Percentiles rank a stretch among this genome's conserved stretches.
Evolutionary conservation across 495 filamentous ascomycete species (phyloP).

Genomic region (Penicillium angulare): DNA sequence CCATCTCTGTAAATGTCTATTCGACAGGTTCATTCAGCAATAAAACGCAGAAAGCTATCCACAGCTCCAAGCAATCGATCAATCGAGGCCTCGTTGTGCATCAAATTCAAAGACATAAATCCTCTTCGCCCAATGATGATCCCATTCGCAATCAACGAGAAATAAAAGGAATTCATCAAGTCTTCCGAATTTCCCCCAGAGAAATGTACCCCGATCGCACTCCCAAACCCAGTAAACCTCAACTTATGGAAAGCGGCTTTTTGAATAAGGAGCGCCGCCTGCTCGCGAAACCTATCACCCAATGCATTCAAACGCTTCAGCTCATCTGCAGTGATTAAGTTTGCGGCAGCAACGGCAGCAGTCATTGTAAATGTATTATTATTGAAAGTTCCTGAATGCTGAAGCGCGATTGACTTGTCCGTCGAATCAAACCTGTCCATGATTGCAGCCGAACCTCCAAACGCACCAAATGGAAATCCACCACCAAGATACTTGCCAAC

Average conservation of each 20-base stretch:
- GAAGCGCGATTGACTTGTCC: conserved; percentile 36
- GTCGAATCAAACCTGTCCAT: conserved; percentile 46
- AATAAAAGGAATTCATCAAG: conserved; percentile 8
- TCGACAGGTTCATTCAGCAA: too few species aligned
- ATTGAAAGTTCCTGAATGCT: conserved; percentile 66
- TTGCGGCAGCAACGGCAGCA: conserved; percentile 30
- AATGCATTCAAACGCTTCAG: conserved; percentile 15
- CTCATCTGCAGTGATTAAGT: conserved; percentile 13
- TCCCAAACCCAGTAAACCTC: conserved; percentile 6
- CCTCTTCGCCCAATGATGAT: conserved; percentile 11
- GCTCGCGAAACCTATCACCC: conserved; percentile 12
- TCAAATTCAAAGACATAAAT: conserved; percentile 11
- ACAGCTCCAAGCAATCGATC: conserved; percentile 3
- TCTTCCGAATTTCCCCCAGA: not conserved
- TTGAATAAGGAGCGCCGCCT: not conserved
- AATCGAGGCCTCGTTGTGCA: conserved; percentile 1
- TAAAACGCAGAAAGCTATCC: too few species aligned
- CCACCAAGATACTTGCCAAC: conserved; percentile 65
- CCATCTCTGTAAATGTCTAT: too few species aligned
- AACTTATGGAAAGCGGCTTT: not conserved
- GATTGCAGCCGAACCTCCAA: conserved; percentile 55
- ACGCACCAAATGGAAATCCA: conserved; percentile 61
- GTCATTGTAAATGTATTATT: conserved; percentile 63
- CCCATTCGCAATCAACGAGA: not conserved
- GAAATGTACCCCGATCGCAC: conserved; percentile 10